Evolutionary conservation across 169 alveolate species (phyloP).

Genomic region (Plasmodium adleri): DNA sequence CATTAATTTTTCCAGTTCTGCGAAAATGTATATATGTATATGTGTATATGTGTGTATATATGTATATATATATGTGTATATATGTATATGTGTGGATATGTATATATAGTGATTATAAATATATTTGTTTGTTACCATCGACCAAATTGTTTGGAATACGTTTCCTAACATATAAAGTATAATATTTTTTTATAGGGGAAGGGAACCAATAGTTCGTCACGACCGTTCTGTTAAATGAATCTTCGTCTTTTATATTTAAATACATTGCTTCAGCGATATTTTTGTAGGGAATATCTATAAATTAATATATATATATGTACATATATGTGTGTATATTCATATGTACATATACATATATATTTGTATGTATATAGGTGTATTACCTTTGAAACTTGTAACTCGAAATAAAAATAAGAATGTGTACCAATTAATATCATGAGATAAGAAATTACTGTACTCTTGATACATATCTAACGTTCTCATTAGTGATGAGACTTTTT

Average conservation of each 20-base stretch:
- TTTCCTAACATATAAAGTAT: constrained; percentile 33
- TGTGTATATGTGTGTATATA: too few species aligned
- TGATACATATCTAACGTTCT: constrained; percentile 21
- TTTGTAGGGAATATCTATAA: constrained; percentile 27
- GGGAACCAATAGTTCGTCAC: constrained; percentile 54
- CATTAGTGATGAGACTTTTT: constrained; percentile 8
- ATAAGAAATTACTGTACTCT: constrained; percentile 28
- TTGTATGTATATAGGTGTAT: background rate
- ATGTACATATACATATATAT: background rate
- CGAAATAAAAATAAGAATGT: constrained; percentile 22
- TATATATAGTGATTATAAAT: background rate
- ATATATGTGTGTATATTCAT: too few species aligned
- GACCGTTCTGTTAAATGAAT: constrained; percentile 1
- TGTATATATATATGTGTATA: too few species aligned
- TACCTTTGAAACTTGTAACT: constrained; percentile 27
- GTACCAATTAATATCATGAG: constrained; percentile 43
- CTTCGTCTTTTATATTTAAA: constrained; percentile 35
- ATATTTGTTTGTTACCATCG: constrained; percentile 18
- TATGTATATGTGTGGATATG: background rate
- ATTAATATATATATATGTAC: too few species aligned
- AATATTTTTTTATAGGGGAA: constrained; percentile 36
- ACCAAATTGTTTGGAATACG: constrained; percentile 15
- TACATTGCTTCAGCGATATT: constrained; percentile 49
- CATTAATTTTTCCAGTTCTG: constrained; percentile 39
- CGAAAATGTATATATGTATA: background rate